phyloP scores from a whole-genome alignment of 2,329 filamentous ascomycete genomes.

The Colletotrichum caudatum region DNA sequence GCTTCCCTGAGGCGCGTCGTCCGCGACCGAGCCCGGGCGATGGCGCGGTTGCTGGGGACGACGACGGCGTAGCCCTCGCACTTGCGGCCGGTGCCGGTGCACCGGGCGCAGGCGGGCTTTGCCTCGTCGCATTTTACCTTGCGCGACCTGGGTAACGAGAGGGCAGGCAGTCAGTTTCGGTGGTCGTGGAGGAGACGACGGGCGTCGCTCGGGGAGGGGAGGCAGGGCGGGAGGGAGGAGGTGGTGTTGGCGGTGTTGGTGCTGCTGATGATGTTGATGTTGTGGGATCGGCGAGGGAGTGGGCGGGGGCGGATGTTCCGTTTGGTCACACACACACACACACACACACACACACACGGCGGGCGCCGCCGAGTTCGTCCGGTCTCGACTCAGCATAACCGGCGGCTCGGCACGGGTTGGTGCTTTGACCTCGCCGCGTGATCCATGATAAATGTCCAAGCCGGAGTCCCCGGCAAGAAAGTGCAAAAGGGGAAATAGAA shows the following conservation, averaged over 20 bases:
- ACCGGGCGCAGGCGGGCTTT: conserved; percentile 65
- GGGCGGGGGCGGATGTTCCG: background rate
- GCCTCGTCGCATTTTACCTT: conserved; percentile 69
- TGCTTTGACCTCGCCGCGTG: background rate
- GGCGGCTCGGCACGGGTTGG: background rate
- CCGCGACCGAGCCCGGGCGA: conserved; percentile 34
- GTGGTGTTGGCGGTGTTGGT: background rate
- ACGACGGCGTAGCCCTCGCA: conserved; percentile 64
- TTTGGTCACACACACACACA: conserved; percentile 11
- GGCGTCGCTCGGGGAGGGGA: too few species aligned
- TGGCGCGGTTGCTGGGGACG: conserved; percentile 37
- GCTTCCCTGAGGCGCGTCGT: conserved; percentile 38
- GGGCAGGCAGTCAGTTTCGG: background rate
- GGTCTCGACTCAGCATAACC: background rate
- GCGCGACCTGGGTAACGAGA: conserved; percentile 55
- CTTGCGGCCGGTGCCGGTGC: conserved; percentile 65
- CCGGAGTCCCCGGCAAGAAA: background rate
- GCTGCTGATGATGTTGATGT: background rate
- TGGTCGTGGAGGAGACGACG: too few species aligned
- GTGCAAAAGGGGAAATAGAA: background rate
- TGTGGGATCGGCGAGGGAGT: too few species aligned
- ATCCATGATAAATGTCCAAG: background rate
- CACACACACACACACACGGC: conserved; percentile 3
- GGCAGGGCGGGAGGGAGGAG: background rate
- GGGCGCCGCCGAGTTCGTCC: background rate